A percentile compares a stretch with the other conserved stretches of the same genome.
These are phyloP conservation scores for Cylindrodendrum hubeiense DNA, from an alignment of 2,329 filamentous ascomycete genomes.

Conservation along the genomic window DNA sequence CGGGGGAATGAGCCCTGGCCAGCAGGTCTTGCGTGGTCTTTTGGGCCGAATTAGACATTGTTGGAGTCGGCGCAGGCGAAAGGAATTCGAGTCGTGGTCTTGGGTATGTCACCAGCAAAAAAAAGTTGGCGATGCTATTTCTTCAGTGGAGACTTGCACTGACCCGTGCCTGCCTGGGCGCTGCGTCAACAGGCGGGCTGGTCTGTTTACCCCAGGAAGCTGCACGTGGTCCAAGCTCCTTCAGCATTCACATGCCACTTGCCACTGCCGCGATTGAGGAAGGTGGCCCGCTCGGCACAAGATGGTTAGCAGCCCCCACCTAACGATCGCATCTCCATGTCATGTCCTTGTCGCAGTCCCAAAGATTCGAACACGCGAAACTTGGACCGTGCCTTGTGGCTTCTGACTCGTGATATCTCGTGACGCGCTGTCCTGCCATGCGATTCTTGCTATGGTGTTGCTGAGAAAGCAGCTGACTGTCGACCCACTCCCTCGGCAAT, in stretches of 20 bases:
- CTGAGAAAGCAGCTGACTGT: conserved; percentile 34
- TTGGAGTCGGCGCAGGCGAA: neutral
- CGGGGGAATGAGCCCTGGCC: conserved; percentile 81
- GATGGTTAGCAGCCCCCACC: conserved; percentile 33
- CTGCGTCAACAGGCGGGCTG: conserved; percentile 1
- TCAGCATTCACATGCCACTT: conserved; percentile 42
- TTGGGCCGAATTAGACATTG: conserved; percentile 53
- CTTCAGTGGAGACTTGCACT: conserved; percentile 31
- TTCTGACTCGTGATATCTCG: conserved; percentile 15
- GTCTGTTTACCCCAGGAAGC: conserved; percentile 33
- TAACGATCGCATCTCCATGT: conserved; percentile 35
- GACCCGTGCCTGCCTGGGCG: conserved; percentile 13
- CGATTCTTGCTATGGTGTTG: conserved; percentile 35
- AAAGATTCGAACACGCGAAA: conserved; percentile 22
- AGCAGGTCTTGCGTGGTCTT: conserved; percentile 75
- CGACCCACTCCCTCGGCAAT: conserved; percentile 28
- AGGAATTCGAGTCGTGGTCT: neutral
- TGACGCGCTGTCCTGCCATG: conserved; percentile 26
- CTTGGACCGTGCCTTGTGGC: conserved; percentile 19
- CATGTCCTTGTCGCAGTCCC: conserved; percentile 24
- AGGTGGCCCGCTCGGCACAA: conserved; percentile 37
- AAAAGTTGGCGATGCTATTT: conserved; percentile 1
- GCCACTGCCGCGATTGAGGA: conserved; percentile 9
- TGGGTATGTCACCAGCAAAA: neutral
- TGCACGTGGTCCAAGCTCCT: conserved; percentile 39